These are phyloP conservation scores for Cystobasidiaceae sp. DNA, from an alignment of 1,284 basidiomycete genomes.

Conservation along the genomic window DNA sequence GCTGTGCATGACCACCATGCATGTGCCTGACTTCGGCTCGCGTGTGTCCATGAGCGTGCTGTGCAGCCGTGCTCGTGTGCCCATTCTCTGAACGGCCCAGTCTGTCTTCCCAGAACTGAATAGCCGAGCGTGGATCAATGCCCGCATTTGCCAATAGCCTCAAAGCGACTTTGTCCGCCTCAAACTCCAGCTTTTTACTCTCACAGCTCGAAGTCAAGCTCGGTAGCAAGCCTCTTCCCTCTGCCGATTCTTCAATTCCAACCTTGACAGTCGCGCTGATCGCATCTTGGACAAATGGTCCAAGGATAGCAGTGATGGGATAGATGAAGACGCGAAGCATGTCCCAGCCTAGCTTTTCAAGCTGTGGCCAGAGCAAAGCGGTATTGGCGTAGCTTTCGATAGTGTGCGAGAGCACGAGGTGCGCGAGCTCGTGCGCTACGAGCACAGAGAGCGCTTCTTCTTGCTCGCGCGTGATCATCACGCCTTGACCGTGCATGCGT, in stretches of 20 bases:
- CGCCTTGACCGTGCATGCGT: background rate
- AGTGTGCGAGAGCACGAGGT: conserved; percentile 41
- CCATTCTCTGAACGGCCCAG: background rate
- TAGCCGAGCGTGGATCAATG: conserved; percentile 39
- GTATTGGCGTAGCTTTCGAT: conserved; percentile 40
- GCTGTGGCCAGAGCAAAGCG: conserved; percentile 36
- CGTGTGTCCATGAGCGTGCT: background rate
- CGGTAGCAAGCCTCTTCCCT: conserved; percentile 37
- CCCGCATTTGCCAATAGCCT: conserved; percentile 39
- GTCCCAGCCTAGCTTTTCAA: conserved; percentile 38
- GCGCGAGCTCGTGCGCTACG: conserved; percentile 40
- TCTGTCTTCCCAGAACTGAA: conserved; percentile 39
- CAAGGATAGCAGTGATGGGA: conserved; percentile 40
- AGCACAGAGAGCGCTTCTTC: conserved; percentile 40
- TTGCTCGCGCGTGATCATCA: conserved; percentile 28
- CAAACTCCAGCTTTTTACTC: conserved; percentile 24
- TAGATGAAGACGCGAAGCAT: conserved; percentile 39
- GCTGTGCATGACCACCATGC: background rate
- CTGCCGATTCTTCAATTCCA: conserved; percentile 34
- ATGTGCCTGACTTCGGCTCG: background rate
- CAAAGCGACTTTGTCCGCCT: conserved; percentile 20
- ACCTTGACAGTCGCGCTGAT: conserved; percentile 33
- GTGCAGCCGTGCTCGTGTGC: background rate
- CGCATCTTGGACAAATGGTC: conserved; percentile 42
- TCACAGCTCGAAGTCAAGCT: conserved; percentile 22